Base-by-base conservation (phyloP, 2,329 filamentous ascomycete genomes). In the Nannizziopsis barbatae region DNA sequence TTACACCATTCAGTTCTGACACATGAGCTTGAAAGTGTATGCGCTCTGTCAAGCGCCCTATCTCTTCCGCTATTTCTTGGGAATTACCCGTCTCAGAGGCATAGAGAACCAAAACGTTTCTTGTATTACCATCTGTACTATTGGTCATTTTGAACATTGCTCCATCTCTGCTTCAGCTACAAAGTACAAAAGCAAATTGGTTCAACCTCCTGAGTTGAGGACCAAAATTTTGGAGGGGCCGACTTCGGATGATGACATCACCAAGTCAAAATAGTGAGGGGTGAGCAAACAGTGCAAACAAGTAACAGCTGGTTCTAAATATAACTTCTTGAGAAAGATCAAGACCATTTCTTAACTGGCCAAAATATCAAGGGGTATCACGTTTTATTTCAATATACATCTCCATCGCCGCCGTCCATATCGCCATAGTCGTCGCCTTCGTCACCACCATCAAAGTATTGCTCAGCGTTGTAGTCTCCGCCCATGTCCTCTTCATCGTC, bases 1-100 rank as follows among this genome's bases (percentile, higher is more conserved):
- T 79, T 57, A 87, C 74, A 48, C 75, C 74, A 60, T 95, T 80
- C 67, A 96, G 77, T 64, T 89, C 86, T 49, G 80, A 77, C 18
- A 95, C 79, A 45, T 77, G 75, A 17, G 83, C 85, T 53, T 75
- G 67, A 65, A 96, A 95, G 58, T 81, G 86, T 50, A 95, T 70
- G 30, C 90, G 77, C 67, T 90, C 81, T 32, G 80, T 76, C 55
- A 86, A 67, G 36, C 81, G 75, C 35, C 83, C 86, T 53, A 96
- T 71, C 63, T 95, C 87, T 59, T 87, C 81, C 15, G 92, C 90
- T 54, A 90, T 79, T 66, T 96, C 90, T 66, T 95, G 86, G 47
- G 87, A 83, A 61, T 92, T 95, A 49, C 92, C 92, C 17, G 89
- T 96, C 71, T 98, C 92, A 35, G 90, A 93, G 48, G 87, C 92